Evolutionary conservation across 1,139 yeast genomes (phyloP), one percentile per base, ranked within the genome.

Genomic region (Blastobotrys petasosporus): DNA sequence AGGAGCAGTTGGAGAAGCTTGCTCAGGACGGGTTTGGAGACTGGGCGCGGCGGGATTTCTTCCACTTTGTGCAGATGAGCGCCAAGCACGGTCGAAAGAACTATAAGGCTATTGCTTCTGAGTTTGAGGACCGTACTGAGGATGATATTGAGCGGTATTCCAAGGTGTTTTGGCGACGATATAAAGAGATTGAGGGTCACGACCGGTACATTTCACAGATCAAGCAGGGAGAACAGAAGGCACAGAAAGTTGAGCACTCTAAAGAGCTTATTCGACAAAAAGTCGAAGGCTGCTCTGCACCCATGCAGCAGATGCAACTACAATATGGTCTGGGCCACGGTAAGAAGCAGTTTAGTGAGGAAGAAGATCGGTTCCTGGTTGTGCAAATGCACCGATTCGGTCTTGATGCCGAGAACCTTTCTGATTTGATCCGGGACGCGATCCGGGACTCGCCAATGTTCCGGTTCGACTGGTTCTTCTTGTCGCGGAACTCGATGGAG

Each of bases 321-420:
- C 83, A 77, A 47, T 88, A 88, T 57, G 94, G 95, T 1, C 94
- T 95, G 28, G 87, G 87, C 59, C 88, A 87, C 61, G 87, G 95
- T 10, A 84, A 87, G 58, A 71, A 94, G 57, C 76, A 86, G 5
- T 92, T 87, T 62, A 82, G 94, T 4, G 85, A 85, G 45, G 73
- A 79, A 1, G 98, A 92, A 62, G 98, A 92, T 61, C 75, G 95
- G 47, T 92, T 85, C 61, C 69, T 92, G 44, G 66, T 94, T 46
- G 69, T 78, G 32, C 80, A 83, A 54, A 84, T 87, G 37, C 75
- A 85, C 62, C 81, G 84, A 54, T 76, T 81, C 55, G 98, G 98
- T 0, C 68, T 90, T 17, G 78, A 81, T 56, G 70, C 79, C 30
- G 86, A 83, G 35, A 76, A 79, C 47, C 70, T 92, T 39, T 80